Evolutionary conservation across 2,329 filamentous ascomycete genomes (phyloP), one percentile per base, ranked within the genome.

Genomic region (Colletotrichum zoysiae): DNA sequence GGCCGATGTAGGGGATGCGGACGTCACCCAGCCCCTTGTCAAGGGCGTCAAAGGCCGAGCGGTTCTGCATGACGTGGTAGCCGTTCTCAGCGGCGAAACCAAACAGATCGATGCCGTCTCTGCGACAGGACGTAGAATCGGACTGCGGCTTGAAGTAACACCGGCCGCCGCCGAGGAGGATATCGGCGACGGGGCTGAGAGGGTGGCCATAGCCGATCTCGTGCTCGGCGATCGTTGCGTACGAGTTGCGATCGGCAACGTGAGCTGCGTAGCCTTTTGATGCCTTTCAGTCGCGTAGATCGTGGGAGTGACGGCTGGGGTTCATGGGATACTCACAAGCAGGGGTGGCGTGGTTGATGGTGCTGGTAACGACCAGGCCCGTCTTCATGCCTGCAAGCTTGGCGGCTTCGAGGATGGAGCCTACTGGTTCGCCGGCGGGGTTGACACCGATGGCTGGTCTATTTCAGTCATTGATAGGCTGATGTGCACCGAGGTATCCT

Each of bases 61-160:
- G 81, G 62, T 83, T 77, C 40, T 80, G 77, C 73, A 82, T 78
- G 30, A 82, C 78, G 20, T 77, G 77, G 75, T 79, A 83, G 8
- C 81, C 81, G 48, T 79, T 77, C 42, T 75, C 46, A 44, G 76
- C 74, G 3, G 82, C 81, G 61, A 79, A 80, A 12, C 73, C 76
- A 55, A 83, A 78, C 9, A 81, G 78, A 68, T 84, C 79, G 33
- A 80, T 74, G 38, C 80, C 76, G 66, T 84, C 82, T 16, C 76
- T 74, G 35, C 81, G 78, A 76, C 82, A 84, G 16, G 81, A 82
- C 5, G 75, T 76, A 9, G 77, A 70, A 53, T 81, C 79, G 7
- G 78, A 79, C 20, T 78, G 74, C 12, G 82, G 82, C 70, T 81
- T 82, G 78, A 82, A 83, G 75, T 81, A 82, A 75, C 82, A 84